These are phyloP conservation scores for Pyrenula massariospora DNA, from an alignment of 495 filamentous ascomycete species.

Conservation along the genomic window DNA sequence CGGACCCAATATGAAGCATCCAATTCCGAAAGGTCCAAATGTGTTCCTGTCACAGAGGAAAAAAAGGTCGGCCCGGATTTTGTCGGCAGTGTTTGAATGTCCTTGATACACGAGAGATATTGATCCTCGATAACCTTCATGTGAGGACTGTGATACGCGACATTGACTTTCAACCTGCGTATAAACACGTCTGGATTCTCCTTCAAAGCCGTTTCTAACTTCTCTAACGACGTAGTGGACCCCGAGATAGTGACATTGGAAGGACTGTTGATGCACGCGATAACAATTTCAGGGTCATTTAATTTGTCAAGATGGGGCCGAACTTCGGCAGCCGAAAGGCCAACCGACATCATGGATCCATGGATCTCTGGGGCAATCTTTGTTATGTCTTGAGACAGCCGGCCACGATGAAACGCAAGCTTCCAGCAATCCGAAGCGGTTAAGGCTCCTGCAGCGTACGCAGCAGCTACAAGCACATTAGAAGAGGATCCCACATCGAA, in stretches of 20 bases:
- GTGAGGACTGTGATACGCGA: slow-evolving; percentile 36
- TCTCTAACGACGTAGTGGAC: slow-evolving; percentile 19
- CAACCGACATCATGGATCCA: slow-evolving; percentile 26
- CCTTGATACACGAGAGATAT: slow-evolving; percentile 20
- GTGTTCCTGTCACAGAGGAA: slow-evolving; percentile 24
- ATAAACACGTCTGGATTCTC: slow-evolving; percentile 23
- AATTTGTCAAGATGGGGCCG: slow-evolving; percentile 11
- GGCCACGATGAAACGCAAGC: not conserved
- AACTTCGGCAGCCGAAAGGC: slow-evolving; percentile 10
- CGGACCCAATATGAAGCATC: slow-evolving; percentile 28
- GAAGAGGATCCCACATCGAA: slow-evolving; percentile 9
- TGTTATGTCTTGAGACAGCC: not conserved
- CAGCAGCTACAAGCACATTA: slow-evolving; percentile 11
- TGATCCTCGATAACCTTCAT: slow-evolving; percentile 11
- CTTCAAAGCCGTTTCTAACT: slow-evolving; percentile 17
- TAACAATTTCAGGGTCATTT: slow-evolving; percentile 6
- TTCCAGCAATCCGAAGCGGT: not conserved
- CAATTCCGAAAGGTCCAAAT: slow-evolving; percentile 10
- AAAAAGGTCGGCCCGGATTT: slow-evolving; percentile 15
- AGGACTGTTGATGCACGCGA: slow-evolving; percentile 37
- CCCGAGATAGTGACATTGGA: slow-evolving; percentile 33
- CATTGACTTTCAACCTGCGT: slow-evolving; percentile 29
- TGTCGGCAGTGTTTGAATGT: slow-evolving; percentile 11
- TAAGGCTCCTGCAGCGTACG: slow-evolving; percentile 6
- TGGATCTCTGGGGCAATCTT: not conserved